These are phyloP conservation scores for Euphorbia schlechtendalii DNA, from an alignment of 441 rosid genomes.

Conservation along the genomic window DNA sequence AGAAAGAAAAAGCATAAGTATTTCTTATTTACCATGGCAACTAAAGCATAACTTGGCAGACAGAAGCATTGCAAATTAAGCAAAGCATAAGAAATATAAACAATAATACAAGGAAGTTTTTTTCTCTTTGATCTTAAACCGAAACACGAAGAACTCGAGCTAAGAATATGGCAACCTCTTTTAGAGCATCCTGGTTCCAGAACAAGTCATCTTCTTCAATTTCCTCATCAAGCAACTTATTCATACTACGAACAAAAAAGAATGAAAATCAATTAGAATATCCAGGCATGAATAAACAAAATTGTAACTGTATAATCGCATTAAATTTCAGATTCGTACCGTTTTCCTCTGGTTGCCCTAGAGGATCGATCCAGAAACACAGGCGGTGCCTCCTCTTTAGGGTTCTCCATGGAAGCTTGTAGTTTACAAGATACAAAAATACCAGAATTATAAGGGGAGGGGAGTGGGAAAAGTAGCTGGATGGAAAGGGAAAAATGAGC, in stretches of 20 bases:
- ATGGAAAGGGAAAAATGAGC: background rate
- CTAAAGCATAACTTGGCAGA: background rate
- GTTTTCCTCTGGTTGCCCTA: constrained; percentile 76
- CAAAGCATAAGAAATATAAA: background rate
- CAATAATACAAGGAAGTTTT: background rate
- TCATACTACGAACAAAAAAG: constrained; percentile 45
- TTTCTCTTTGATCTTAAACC: background rate
- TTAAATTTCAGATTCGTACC: constrained; percentile 30
- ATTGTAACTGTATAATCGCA: background rate
- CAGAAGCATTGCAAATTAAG: constrained; percentile 3
- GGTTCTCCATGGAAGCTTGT: constrained; percentile 40
- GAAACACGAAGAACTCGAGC: background rate
- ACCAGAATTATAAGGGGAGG: background rate
- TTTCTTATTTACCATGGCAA: background rate
- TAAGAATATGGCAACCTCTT: constrained; percentile 45
- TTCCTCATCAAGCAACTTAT: constrained; percentile 81
- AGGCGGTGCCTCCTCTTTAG: constrained; percentile 40
- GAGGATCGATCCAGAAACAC: constrained; percentile 67
- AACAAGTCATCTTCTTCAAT: constrained; percentile 77
- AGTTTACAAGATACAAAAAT: background rate
- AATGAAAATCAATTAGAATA: background rate
- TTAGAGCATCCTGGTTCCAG: constrained; percentile 96
- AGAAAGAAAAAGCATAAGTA: background rate
- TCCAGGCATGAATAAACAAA: background rate
- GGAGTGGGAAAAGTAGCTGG: background rate